Percentiles rank a stretch among this genome's conserved stretches.
Conservation (phyloP, 257 asterid species). For the Gentiana straminea region DNA sequence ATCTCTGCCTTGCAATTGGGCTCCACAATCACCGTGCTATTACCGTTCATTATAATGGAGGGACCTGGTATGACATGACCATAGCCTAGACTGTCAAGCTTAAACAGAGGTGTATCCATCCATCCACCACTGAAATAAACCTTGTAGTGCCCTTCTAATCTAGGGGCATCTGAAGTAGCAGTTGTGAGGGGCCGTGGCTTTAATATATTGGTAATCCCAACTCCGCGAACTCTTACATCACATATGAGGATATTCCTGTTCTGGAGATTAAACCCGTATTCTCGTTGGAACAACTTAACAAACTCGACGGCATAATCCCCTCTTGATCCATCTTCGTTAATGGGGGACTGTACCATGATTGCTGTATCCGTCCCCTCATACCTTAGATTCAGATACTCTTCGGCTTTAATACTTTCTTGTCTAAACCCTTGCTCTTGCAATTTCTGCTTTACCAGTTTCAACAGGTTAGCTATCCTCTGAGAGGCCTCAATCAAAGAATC, state of each 20-base stretch:
- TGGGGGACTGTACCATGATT: slow-evolving; percentile 66
- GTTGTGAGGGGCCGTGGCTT: slow-evolving; percentile 45
- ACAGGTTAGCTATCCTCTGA: slow-evolving; percentile 46
- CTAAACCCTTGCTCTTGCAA: slow-evolving; percentile 69
- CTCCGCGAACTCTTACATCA: slow-evolving; percentile 92
- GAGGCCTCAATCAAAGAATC: slow-evolving; percentile 60
- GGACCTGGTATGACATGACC: slow-evolving; percentile 71
- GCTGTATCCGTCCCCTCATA: slow-evolving; percentile 95
- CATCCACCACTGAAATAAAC: slow-evolving; percentile 62
- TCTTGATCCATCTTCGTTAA: slow-evolving; percentile 41
- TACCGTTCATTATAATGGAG: slow-evolving; percentile 87
- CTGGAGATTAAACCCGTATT: slow-evolving; percentile 87
- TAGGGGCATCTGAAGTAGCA: slow-evolving; percentile 31
- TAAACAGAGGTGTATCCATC: slow-evolving; percentile 67
- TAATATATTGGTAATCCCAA: slow-evolving; percentile 77
- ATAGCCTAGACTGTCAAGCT: slow-evolving; percentile 54
- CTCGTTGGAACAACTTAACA: slow-evolving; percentile 66
- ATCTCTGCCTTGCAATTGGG: slow-evolving; percentile 66
- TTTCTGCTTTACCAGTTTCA: slow-evolving; percentile 48
- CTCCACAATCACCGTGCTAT: slow-evolving; percentile 86
- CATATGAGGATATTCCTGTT: slow-evolving; percentile 66
- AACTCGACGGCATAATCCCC: slow-evolving; percentile 80
- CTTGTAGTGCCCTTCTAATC: slow-evolving; percentile 36
- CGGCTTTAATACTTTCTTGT: slow-evolving; percentile 61
- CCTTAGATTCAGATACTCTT: slow-evolving; percentile 72